Percentiles rank a stretch among this genome's conserved stretches.
phyloP scores from a whole-genome alignment of 768 basidiomycete genomes.

The Leucosporidium scottii region DNA sequence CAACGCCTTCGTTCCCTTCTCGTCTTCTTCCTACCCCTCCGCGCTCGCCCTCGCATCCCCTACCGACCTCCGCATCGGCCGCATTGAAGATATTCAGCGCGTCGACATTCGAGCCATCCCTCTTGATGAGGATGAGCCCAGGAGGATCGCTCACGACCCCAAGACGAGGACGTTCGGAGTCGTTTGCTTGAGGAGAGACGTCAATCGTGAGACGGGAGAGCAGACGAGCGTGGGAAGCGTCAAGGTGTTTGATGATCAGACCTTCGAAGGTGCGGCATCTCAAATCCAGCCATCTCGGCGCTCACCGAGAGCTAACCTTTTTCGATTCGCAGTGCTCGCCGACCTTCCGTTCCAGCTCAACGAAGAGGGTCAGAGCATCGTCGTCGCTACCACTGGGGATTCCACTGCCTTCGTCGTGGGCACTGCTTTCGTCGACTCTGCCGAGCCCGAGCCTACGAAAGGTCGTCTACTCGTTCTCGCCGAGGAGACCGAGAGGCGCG shows the following conservation, averaged over 20 bases:
- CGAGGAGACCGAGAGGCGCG: not conserved
- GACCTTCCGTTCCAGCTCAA: conserved; percentile 1
- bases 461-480: conserved; percentile 28
- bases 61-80: conserved; percentile 57
- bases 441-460: conserved; percentile 25
- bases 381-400: not conserved
- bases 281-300: not conserved
- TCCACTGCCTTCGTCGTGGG: conserved; percentile 44
- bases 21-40: conserved; percentile 49
- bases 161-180: conserved; percentile 58
- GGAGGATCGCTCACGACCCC: conserved; percentile 57
- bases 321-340: conserved; percentile 8
- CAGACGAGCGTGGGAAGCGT: conserved; percentile 54
- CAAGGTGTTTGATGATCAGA: conserved; percentile 58
- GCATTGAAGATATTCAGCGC: conserved; percentile 61
- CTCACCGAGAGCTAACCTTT: not conserved
- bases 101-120: conserved; percentile 70
- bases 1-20: conserved; percentile 50
- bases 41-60: conserved; percentile 58
- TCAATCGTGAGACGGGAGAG: conserved; percentile 52
- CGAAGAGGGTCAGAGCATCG: conserved; percentile 19
- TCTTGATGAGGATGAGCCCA: conserved; percentile 65
- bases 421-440: conserved; percentile 38
- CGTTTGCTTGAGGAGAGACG: conserved; percentile 53
- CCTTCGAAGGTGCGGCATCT: conserved; percentile 54